phyloP scores from a whole-genome alignment of 306 rosid species.

The Fragaria iinumae region DNA sequence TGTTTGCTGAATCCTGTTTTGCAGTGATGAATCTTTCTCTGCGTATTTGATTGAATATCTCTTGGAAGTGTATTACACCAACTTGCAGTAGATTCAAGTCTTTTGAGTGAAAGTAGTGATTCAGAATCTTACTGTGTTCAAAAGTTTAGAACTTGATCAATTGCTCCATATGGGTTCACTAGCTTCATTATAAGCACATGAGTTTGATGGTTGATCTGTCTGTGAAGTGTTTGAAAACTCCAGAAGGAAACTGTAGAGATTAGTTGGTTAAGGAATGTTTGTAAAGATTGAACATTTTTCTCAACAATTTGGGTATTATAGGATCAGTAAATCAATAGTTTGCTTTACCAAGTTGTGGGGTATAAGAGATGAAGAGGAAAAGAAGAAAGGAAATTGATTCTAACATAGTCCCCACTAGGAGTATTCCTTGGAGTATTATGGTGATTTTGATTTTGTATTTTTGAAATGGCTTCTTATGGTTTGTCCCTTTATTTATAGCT shows the following conservation, averaged over 20 bases:
- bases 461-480: not conserved
- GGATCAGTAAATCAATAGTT: constrained; percentile 13
- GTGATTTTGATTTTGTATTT: constrained; percentile 10
- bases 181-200: constrained; percentile 15
- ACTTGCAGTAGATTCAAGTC: constrained; percentile 8
- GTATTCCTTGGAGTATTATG: constrained; percentile 5
- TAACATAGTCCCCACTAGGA: constrained; percentile 6
- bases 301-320: constrained; percentile 15
- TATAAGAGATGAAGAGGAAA: not conserved
- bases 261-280: not conserved
- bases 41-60: not conserved
- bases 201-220: constrained; percentile 27
- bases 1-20: not conserved
- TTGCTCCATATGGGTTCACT: constrained; percentile 17
- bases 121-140: constrained; percentile 5
- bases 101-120: constrained; percentile 13
- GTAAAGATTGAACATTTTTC: constrained; percentile 6
- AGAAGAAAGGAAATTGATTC: constrained; percentile 1
- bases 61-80: not conserved
- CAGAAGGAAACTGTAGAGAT: not conserved
- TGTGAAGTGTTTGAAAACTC: constrained; percentile 13
- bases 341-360: not conserved
- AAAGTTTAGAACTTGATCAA: not conserved
- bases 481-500: not conserved
- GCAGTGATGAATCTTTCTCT: constrained; percentile 10